Conservation (phyloP, 2,329 filamentous ascomycete genomes). For the Dendryphion nanum region DNA sequence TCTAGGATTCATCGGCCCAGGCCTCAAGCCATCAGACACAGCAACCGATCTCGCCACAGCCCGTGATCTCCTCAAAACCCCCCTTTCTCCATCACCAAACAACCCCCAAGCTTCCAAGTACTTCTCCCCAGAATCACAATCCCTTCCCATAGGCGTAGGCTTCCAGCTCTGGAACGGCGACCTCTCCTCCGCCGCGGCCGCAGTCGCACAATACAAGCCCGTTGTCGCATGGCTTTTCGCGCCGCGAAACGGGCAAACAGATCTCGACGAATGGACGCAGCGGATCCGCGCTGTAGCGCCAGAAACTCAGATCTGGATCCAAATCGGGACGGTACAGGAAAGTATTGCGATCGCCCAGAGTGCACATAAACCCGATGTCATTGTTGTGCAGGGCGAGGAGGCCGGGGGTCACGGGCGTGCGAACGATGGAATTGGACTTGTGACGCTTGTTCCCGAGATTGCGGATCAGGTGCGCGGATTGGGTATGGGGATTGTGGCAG, state of each 20-base stretch:
- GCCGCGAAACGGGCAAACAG: constrained; percentile 41
- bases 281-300: constrained; percentile 30
- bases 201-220: constrained; percentile 55
- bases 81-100: not conserved
- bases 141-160: constrained; percentile 54
- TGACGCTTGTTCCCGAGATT: constrained; percentile 60
- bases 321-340: constrained; percentile 58
- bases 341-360: constrained; percentile 53
- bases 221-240: constrained; percentile 66
- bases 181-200: constrained; percentile 47
- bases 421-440: constrained; percentile 50
- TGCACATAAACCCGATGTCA: constrained; percentile 53
- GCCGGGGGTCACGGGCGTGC: constrained; percentile 63
- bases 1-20: constrained; percentile 42
- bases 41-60: constrained; percentile 1
- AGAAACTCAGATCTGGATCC: constrained; percentile 53
- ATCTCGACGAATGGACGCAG: constrained; percentile 29
- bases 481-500: constrained; percentile 13
- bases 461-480: constrained; percentile 48
- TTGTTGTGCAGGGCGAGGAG: constrained; percentile 63
- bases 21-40: constrained; percentile 36
- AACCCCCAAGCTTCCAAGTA: not conserved
- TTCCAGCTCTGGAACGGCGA: constrained; percentile 54
- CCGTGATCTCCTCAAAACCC: not conserved
- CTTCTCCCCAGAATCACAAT: no score